Percentiles rank a stretch among this genome's conserved stretches.
Evolutionary conservation across 2,329 filamentous ascomycete species (phyloP).

Genomic region (Metarhizium brunneum): DNA sequence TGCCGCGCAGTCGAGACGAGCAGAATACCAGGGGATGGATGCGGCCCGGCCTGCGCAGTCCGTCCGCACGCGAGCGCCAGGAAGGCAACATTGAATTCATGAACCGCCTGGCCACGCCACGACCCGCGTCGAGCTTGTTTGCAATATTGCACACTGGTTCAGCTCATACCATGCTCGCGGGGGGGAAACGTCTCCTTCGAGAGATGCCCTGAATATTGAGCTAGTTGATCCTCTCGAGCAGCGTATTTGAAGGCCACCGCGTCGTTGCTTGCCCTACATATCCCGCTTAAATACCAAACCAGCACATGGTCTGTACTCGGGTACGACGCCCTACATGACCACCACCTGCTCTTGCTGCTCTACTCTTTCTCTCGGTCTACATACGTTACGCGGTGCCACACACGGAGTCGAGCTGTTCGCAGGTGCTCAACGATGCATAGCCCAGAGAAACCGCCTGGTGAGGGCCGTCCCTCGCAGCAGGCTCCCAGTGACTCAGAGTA

Average conservation of each 20-base stretch:
- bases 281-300: too few relatives aligned
- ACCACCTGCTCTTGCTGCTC: too few relatives aligned
- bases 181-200: background rate
- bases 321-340: too few relatives aligned
- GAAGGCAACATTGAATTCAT: background rate
- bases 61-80: background rate
- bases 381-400: background rate
- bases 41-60: background rate
- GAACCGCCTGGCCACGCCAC: background rate
- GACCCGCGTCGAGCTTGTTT: background rate
- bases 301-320: too few relatives aligned
- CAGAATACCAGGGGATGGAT: too few relatives aligned
- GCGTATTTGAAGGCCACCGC: background rate
- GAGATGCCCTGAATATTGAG: background rate
- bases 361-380: background rate
- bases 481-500: background rate
- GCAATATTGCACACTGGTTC: background rate
- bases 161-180: background rate
- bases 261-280: background rate
- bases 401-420: background rate
- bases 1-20: too few relatives aligned
- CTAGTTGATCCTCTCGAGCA: background rate
- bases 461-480: background rate
- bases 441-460: background rate
- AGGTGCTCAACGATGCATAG: background rate